Base-by-base conservation (phyloP, 805 yeast genomes). In the Hanseniaspora singularis region DNA sequence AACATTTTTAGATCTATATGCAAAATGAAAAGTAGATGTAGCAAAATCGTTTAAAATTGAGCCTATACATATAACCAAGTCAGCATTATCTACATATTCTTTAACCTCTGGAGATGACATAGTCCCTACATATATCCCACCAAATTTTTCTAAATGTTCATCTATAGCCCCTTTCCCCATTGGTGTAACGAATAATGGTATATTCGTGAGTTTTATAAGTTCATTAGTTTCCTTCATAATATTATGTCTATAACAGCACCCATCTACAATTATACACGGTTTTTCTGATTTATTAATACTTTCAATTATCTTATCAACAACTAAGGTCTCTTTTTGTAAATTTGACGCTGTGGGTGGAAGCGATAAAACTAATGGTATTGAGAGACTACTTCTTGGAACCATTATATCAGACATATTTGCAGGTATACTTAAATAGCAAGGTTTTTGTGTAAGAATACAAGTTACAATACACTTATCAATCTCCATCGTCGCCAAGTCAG, bases 351-450 rank as follows among this genome's bases (percentile, higher is more conserved):
- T 54, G 6, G 52, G 57, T 26, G 53, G 59, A 18, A 59, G 50
- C 16, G 53, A 53, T 32, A 57, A 52, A 24, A 51, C 54, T 55
- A 70, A 49, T 4, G 61, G 58, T 18, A 66, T 66, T 7, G 50
- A 53, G 12, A 62, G 51, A 20, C 72, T 62, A 31, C 64, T 59
- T 4, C 62, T 62, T 43, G 63, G 63, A 40, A 76, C 69, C 20
- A 55, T 42, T 14, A 56, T 51, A 43, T 73, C 70, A 4, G 71
- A 73, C 53, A 79, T 57, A 56, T 82, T 83, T 32, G 72, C 64
- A 3, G 94, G 92, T 33, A 84, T 57, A 53, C 72, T 81, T 47
- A 83, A 58, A 56, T 79, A 82, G 3, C 86, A 92, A 1, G 94
- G 94, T 53, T 76, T 70, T 49, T 77, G 78, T 32, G 72, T 67